Evolutionary conservation across 345 rosid genomes (phyloP), one percentile per base, ranked within the genome.

Genomic region (Iberis pinnata): DNA sequence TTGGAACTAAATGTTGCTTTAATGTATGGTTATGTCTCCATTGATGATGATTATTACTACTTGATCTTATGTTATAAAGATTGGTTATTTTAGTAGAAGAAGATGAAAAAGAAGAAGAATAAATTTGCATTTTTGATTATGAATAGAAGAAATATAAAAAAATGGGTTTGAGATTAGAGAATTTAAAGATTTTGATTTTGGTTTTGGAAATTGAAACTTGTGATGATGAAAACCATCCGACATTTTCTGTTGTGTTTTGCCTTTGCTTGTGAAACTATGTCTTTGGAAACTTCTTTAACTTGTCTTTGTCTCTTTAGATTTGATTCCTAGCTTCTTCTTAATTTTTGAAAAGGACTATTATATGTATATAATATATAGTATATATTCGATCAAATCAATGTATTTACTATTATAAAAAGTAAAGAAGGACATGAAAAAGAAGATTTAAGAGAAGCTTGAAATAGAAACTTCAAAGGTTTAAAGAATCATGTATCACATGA

Each of bases 261-360:
- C 71, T 67, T 67, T 67, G 71, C 66, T 60, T 67, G 65, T 59
- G 66, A 39, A 39, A 41, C 55, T 67, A 52, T 60, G 43, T 60
- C 61, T 60, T 47, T 26, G 25, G 9, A 46, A 53, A 67, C 56
- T 17, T 59, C 65, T 59, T 66, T 66, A 58, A 38, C 58, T 15
- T 52, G 65, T 49, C 32, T 16, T 8, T 25, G 9, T 58, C 46
- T 31, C 65, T 38, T 53, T 37, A 38, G 49, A 59, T 53, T 59
- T 53, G 71, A 67, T 67, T 38, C 71, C 39, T 59, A 67, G 39
- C 60, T 66, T 66, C 70, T 44, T 44, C 36, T 38, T 43, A 38
- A 32, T 35, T 22, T 33, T 20, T 5, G 41, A 26, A 13, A 4
- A 6, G 8, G 18, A 29, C 6, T 43, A 15, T 35, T 43, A 6